Conservation (phyloP, 2,329 filamentous ascomycete species). For the Plectosphaerella cucumerina region DNA sequence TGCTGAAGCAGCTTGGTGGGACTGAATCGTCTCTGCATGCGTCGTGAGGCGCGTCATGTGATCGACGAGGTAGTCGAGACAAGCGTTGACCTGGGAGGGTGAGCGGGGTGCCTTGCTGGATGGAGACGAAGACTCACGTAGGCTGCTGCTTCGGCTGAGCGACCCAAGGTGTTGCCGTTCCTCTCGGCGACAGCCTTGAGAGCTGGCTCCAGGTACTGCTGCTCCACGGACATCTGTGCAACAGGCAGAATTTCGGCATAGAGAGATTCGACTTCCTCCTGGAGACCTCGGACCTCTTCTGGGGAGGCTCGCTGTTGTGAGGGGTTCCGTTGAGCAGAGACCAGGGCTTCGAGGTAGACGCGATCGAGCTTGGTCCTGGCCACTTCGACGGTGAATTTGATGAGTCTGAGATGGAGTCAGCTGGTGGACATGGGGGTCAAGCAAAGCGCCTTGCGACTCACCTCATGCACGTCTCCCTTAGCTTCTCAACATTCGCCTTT, state of each 20-base stretch:
- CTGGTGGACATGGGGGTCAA: not conserved
- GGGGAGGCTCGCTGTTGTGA: constrained; percentile 17
- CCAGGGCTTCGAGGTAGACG: constrained; percentile 47
- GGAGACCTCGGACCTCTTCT: constrained; percentile 45
- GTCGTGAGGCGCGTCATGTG: constrained; percentile 37
- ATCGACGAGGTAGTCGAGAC: constrained; percentile 46
- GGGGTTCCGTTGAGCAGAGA: constrained; percentile 13
- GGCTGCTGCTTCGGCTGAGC: constrained; percentile 40
- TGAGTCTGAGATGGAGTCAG: constrained; percentile 34
- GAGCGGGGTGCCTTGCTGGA: constrained; percentile 11
- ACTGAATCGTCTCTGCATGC: constrained; percentile 39
- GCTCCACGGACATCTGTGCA: constrained; percentile 66
- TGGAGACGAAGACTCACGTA: constrained; percentile 38
- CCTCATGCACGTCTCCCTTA: constrained; percentile 56
- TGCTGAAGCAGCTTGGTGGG: constrained; percentile 36
- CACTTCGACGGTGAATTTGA: constrained; percentile 53
- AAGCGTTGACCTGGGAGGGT: constrained; percentile 42
- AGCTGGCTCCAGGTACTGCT: constrained; percentile 62
- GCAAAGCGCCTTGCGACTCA: constrained; percentile 14
- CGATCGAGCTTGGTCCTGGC: constrained; percentile 51
- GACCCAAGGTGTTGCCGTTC: constrained; percentile 37
- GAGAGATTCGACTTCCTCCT: constrained; percentile 64
- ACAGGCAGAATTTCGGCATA: constrained; percentile 67
- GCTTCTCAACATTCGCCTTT: constrained; percentile 46
- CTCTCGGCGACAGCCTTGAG: constrained; percentile 38